Conservation (phyloP, 129 eudicot genomes). For the Saposhnikovia divaricata region DNA sequence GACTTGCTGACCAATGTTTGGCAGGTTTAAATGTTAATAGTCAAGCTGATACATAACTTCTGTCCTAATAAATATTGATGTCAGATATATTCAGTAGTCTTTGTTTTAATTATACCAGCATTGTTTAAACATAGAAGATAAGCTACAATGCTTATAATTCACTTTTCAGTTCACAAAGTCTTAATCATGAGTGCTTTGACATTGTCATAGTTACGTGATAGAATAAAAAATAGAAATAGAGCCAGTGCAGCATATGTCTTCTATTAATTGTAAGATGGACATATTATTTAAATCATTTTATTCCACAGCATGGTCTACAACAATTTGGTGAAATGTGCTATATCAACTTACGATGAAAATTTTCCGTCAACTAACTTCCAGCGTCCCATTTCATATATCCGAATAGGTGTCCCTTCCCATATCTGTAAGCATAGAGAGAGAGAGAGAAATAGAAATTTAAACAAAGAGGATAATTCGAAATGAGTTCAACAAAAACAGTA, state of each 20-base stretch:
- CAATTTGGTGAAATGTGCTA: neutral
- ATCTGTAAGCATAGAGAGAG: constrained; percentile 39
- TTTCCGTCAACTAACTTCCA: constrained; percentile 97
- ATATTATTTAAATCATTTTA: neutral
- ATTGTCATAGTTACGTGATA: neutral
- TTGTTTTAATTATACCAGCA: neutral
- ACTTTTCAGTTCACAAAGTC: neutral
- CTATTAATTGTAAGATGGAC: neutral
- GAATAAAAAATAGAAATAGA: neutral
- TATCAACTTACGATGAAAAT: constrained; percentile 87
- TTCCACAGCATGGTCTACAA: neutral
- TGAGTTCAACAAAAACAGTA: constrained; percentile 1
- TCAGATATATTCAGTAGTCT: neutral
- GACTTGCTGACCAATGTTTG: neutral
- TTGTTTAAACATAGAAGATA: neutral
- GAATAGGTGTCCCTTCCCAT: constrained; percentile 97
- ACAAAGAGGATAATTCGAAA: neutral
- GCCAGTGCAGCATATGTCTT: neutral
- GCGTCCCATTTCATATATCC: constrained; percentile 70
- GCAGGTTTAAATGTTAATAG: neutral
- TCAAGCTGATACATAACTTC: neutral
- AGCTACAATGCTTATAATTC: neutral
- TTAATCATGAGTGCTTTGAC: neutral
- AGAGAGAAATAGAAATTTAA: neutral
- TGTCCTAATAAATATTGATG: neutral